Conservation (phyloP, 2,329 filamentous ascomycete species). For the Trichoderma koningiopsis region DNA sequence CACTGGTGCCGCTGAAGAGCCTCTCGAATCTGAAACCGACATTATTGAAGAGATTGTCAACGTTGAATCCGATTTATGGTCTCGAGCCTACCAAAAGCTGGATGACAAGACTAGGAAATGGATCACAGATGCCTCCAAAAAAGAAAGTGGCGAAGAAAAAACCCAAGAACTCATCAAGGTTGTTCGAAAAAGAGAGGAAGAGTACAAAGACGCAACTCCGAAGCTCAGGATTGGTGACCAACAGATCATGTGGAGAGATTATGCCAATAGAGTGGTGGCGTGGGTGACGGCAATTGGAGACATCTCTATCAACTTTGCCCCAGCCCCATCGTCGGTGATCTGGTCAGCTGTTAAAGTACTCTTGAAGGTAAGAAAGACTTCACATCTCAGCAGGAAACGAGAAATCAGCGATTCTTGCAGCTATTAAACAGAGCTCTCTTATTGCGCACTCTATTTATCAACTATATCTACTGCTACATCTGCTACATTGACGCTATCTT, state of each 20-base stretch:
- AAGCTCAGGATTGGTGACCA: not conserved
- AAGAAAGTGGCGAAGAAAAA: not conserved
- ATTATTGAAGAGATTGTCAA: not conserved
- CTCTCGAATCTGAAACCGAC: not conserved
- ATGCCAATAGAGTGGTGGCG: not conserved
- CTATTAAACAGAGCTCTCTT: not conserved
- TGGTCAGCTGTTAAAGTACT: constrained; percentile 8
- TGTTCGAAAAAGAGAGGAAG: not conserved
- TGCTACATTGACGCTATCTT: too few relatives aligned
- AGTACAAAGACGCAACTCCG: not conserved
- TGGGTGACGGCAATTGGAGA: not conserved
- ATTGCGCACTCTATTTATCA: not conserved
- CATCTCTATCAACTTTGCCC: not conserved
- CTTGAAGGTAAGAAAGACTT: not conserved
- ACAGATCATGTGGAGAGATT: not conserved
- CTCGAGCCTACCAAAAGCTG: not conserved
- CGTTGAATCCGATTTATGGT: not conserved
- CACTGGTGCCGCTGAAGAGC: not conserved
- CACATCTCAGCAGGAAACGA: not conserved
- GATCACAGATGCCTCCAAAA: not conserved
- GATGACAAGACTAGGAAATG: not conserved
- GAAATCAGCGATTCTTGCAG: not conserved
- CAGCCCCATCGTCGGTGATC: not conserved
- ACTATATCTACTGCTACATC: too few relatives aligned
- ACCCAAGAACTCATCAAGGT: not conserved